Evolutionary conservation across 2,329 filamentous ascomycete species (phyloP).

Genomic region (Periglandula ipomoeae): DNA sequence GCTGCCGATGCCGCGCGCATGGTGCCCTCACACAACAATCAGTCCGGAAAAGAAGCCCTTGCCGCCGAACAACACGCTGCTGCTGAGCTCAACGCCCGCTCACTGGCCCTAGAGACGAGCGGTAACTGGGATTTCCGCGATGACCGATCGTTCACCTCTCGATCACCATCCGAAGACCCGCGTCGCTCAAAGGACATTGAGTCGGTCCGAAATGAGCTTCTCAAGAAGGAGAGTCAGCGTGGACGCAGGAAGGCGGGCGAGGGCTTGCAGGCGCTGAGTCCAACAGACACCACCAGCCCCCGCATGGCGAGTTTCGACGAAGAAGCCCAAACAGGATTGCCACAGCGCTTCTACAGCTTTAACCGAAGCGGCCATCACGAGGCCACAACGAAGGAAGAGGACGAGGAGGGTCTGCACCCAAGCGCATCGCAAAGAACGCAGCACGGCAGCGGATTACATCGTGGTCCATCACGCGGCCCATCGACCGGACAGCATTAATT

Average conservation of each 20-base stretch:
- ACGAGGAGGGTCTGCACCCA: conserved; percentile 11
- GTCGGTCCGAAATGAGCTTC: conserved; percentile 25
- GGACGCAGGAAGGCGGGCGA: conserved; percentile 42
- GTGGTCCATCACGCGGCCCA: conserved; percentile 8
- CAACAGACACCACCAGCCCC: conserved; percentile 22
- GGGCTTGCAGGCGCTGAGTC: conserved; percentile 26
- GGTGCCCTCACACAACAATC: conserved; percentile 37
- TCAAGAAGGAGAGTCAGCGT: conserved; percentile 35
- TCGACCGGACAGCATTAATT: conserved; percentile 10
- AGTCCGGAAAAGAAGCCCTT: conserved; percentile 18
- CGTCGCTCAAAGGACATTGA: conserved; percentile 30
- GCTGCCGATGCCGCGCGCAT: conserved; percentile 58
- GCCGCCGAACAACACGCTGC: conserved; percentile 35
- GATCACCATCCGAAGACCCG: conserved; percentile 24
- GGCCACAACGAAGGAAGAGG: conserved; percentile 9
- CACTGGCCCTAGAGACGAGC: conserved; percentile 17
- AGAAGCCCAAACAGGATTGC: conserved; percentile 30
- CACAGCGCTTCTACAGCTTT: conserved; percentile 21
- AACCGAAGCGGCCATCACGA: conserved; percentile 12
- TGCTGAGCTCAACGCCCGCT: conserved; percentile 33
- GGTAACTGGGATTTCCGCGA: conserved; percentile 14
- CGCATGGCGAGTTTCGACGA: conserved; percentile 31
- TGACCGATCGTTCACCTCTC: conserved; percentile 10
- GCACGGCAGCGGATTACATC: background rate
- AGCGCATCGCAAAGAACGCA: conserved; percentile 7